A percentile compares a stretch with the other conserved stretches of the same genome.
Evolutionary conservation across 2,329 filamentous ascomycete genomes (phyloP).

Genomic region (Venturia asperata): DNA sequence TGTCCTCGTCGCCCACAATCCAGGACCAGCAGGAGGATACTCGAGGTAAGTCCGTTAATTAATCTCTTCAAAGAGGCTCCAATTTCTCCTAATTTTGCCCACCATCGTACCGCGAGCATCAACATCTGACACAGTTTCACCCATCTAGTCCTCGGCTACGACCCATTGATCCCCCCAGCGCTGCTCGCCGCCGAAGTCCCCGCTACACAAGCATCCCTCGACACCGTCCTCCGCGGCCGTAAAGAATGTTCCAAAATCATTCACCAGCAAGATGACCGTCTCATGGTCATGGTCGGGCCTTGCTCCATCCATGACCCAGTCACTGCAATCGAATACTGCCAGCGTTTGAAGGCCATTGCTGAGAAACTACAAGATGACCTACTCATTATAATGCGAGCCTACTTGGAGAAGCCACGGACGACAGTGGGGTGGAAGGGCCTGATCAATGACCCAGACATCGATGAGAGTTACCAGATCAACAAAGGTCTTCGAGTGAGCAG

Average conservation of each 20-base stretch:
- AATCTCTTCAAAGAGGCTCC: neutral
- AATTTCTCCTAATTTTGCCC: neutral
- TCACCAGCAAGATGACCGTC: constrained; percentile 71
- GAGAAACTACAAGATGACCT: constrained; percentile 77
- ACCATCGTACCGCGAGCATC: neutral
- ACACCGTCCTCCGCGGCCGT: constrained; percentile 65
- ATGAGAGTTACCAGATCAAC: constrained; percentile 97
- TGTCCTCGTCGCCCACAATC: neutral
- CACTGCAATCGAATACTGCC: constrained; percentile 81
- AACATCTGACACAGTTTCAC: neutral
- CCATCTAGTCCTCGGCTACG: constrained; percentile 74
- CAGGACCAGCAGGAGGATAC: constrained; percentile 11
- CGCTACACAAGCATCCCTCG: constrained; percentile 50
- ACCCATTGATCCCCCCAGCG: constrained; percentile 83
- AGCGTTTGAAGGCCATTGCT: constrained; percentile 66
- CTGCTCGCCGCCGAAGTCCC: constrained; percentile 83
- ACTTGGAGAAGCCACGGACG: constrained; percentile 97
- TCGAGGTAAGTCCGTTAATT: constrained; percentile 12
- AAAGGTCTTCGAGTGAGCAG: constrained; percentile 90
- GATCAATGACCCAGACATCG: constrained; percentile 98
- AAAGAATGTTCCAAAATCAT: constrained; percentile 66
- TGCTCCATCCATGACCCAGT: constrained; percentile 96
- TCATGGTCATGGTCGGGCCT: constrained; percentile 89
- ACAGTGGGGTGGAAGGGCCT: constrained; percentile 99
- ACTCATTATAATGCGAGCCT: constrained; percentile 93